Base-by-base conservation (phyloP, 495 filamentous ascomycete species). In the Neurospora sp. region DNA sequence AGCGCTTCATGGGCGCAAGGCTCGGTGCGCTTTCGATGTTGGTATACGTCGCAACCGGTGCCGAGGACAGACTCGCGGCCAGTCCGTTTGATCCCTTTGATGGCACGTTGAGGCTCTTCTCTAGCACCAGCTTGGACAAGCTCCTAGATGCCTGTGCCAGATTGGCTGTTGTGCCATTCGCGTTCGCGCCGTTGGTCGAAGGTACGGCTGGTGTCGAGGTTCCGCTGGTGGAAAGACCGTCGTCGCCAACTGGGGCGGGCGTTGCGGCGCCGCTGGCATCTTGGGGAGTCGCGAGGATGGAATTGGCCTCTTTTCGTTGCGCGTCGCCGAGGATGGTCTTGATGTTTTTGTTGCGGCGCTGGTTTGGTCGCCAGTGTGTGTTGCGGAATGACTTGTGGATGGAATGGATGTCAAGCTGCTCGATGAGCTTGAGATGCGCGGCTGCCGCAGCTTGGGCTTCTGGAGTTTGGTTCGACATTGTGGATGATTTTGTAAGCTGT, bases 321-420 rank as follows among this genome's bases (percentile, higher is more conserved):
- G 90, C 93, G 76, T 99, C 96, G n/a, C 93, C 90, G 74, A 99
- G 87, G 73, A 98, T 94, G 79, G 97, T 93, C 82, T 98, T 98
- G 82, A 98, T 90, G 78, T 96, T 97, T 84, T 98, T 98, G 86
- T 98, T 98, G 81, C 96, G 93, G 16, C 96, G 93, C 81, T 94
- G 91, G 72, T 94, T 92, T 20, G 96, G 92, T 74, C 91, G 93
- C 95, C 95, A 99, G 78, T 89, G 81, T 0, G 91, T 84, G 78
- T 93, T 97, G 75, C 96, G 94, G 86, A 96, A 98, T 71, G 89
- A 92, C 80, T 94, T 93, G 35, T 87, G 90, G 78, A 93, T 86
- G 20, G 88, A 85, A 73, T 94, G 90, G 76, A 97, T 92, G 82
- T 99, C 96, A 73, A 98, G 92, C 74, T 90, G 81, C 79, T 97